Base-by-base conservation (phyloP, 305 asterid genomes). In the Fraxinus sp. region DNA sequence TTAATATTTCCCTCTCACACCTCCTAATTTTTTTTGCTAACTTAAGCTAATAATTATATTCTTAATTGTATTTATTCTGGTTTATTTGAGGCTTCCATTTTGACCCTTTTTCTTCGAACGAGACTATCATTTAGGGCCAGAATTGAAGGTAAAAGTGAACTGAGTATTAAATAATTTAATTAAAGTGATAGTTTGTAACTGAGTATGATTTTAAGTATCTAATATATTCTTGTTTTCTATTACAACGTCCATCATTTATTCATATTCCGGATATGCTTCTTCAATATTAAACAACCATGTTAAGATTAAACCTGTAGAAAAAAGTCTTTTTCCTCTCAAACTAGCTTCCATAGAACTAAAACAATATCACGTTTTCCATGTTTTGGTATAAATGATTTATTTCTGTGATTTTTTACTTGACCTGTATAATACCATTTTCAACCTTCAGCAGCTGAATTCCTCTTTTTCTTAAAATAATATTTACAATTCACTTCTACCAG, bases 231-330 rank as follows among this genome's bases (percentile, higher is more conserved):
- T 26, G 44, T 18, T 32, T 33, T 33, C 20, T 32, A 13, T 18
- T 30, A 11, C 22, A 32, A 28, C 22, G 44, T 70, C 20, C 11
- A 70, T 28, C 76, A 70, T 30, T 70, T 14, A 18, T 14, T 70
- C 16, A 9, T 71, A 71, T 33, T 14, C 76, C 4, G 3, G 41
- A n/a, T 13, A 37, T 32, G 46, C 46, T 33, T 33, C 24, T 14
- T 71, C 76, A 32, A 71, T 71, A 71, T 26, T 66, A 66, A 66
- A 71, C 76, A 71, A 71, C 76, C 18, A 33, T 32, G 26, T 68
- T 28, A 33, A 1, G n/a, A 10, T 16, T 37, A 33, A 71, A 30
- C 22, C 76, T 16, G 76, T 13, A 32, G 46, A 71, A n/a, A 18
- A 36, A 71, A 32, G 44, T 71, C 11, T 33, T 33, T 33, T 71